These are phyloP conservation scores for Rubroboletus satanas DNA, from an alignment of 768 basidiomycete genomes.

Conservation along the genomic window DNA sequence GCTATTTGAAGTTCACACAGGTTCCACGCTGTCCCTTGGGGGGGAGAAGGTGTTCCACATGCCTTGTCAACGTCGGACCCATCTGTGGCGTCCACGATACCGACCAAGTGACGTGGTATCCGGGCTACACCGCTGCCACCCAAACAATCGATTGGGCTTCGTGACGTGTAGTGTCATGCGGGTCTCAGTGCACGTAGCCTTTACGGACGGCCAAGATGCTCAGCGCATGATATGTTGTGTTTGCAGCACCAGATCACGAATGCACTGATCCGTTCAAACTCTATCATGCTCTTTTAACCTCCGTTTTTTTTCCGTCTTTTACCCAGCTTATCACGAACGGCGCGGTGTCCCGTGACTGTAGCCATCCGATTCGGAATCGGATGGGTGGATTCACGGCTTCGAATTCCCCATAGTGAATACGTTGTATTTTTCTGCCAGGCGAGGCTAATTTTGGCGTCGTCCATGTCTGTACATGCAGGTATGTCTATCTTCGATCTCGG, in stretches of 20 bases:
- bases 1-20: background rate
- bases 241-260: background rate
- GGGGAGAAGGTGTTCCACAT: background rate
- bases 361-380: constrained; percentile 8
- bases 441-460: background rate
- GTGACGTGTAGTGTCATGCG: background rate
- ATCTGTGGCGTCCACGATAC: background rate
- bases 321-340: background rate
- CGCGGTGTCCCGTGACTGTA: background rate
- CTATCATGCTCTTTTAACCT: background rate
- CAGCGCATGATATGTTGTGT: background rate
- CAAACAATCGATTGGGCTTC: background rate
- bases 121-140: too few relatives aligned
- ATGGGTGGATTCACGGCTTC: constrained; percentile 7
- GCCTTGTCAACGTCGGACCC: background rate
- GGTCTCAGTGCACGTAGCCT: background rate
- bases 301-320: background rate
- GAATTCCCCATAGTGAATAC: background rate
- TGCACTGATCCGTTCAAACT: background rate
- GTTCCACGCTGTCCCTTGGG: background rate
- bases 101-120: background rate
- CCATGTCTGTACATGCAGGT: background rate
- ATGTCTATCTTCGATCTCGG: constrained; percentile 1
- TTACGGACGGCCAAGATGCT: background rate
- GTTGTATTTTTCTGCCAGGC: background rate